Evolutionary conservation across 768 basidiomycete genomes (phyloP), one percentile per base, ranked within the genome.

Genomic region (Suillus fuscotomentosus): DNA sequence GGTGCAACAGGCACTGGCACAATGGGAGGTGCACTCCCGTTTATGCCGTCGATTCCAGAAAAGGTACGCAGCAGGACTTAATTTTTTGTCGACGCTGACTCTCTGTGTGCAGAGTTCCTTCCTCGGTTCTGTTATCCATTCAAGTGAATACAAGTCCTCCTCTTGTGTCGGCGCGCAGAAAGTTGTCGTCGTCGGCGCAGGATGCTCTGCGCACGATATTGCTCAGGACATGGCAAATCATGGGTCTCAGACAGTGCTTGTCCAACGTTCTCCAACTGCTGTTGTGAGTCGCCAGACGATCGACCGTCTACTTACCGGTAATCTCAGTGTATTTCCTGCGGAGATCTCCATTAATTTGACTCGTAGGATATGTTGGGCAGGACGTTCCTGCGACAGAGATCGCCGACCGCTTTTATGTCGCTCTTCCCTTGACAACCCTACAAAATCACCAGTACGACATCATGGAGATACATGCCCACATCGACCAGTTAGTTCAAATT

Each of bases 121-220:
- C 47, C 10, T 39, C 10, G 63, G 63, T 36, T 45, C 54, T 5
- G 36, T 60, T 3, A 14, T 61, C 3, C 63, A 63, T 56, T 63
- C 63, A 31, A 56, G 54, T 31, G 5, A 63, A n/a, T 63, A 63
- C 22, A 61, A 1, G 10, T 60, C 36, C 11, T 48, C 63, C 1
- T 34, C 22, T 20, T 24, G 24, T 14, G 2, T 5, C 5, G 5
- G 51, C 14, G 34, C 53, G 20, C 55, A 41, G 27, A 66, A 65
- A 36, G 65, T 55, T 0, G 60, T 55, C 3, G 60, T 66, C 24
- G n/a, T 66, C n/a, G 65, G 64, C 6, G 65, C 43, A n/a, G 65
- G 65, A n/a, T 66, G 65, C 31, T 66, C 65, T 20, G 65, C 64
- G 13, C 65, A 66, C 17, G 65, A 66, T 41, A 66, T 66, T 34